phyloP scores from a whole-genome alignment of 306 rosid species.

The Sesbania bispinosa region DNA sequence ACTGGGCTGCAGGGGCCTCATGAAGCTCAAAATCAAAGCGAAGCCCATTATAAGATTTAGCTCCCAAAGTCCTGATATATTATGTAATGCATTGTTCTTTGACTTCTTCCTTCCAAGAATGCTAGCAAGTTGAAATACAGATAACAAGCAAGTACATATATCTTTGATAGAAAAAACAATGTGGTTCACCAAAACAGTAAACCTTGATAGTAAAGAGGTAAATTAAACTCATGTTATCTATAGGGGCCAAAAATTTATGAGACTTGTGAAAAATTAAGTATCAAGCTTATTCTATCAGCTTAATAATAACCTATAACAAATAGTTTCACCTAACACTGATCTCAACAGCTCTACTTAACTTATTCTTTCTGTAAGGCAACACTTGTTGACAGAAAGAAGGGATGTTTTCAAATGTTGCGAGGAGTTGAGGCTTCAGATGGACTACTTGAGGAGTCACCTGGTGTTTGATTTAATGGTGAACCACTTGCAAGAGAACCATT shows the following conservation, averaged over 20 bases:
- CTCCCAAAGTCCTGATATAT: background rate
- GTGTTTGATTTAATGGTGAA: constrained; percentile 34
- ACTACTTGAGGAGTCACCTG: constrained; percentile 50
- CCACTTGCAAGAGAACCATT: constrained; percentile 52
- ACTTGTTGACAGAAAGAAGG: constrained; percentile 28
- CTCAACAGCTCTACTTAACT: constrained; percentile 28
- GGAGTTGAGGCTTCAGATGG: constrained; percentile 61
- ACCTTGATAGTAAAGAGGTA: constrained; percentile 19
- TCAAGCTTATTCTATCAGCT: constrained; percentile 41
- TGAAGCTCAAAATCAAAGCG: background rate
- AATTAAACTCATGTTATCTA: constrained; percentile 21
- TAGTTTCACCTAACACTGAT: constrained; percentile 37
- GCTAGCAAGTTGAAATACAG: background rate
- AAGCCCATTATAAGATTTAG: background rate
- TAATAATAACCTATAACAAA: constrained; percentile 41
- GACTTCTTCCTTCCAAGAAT: background rate
- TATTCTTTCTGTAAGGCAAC: constrained; percentile 26
- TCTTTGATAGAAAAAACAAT: background rate
- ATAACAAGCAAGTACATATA: constrained; percentile 17
- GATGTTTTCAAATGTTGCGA: constrained; percentile 29
- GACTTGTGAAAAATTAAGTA: constrained; percentile 25
- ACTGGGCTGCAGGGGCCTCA: background rate
- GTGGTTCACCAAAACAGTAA: constrained; percentile 33
- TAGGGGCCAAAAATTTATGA: constrained; percentile 32
- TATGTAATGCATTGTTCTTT: too few relatives aligned